Base-by-base conservation (phyloP, 495 filamentous ascomycete genomes). In the Paragyromitra xinjiangensis region DNA sequence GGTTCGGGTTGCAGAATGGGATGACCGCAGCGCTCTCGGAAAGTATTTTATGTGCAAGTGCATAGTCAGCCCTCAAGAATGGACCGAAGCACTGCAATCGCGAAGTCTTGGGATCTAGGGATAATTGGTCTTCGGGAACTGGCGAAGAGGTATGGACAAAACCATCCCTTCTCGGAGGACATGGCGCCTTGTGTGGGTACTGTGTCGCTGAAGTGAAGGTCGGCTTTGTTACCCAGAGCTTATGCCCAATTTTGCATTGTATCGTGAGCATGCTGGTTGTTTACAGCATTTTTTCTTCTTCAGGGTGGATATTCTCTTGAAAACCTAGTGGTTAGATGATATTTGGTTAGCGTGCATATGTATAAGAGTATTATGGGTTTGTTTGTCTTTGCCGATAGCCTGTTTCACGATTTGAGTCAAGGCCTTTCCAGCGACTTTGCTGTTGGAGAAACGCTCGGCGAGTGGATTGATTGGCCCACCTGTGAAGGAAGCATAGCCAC, bases 331-430 rank as follows among this genome's bases (percentile, higher is more conserved):
- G 37, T 37, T 9, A 14, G 9, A 22, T 8, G 3, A 6, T 1
- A 24, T 42, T 53, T 14, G 1, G 48, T 71, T 63, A 63, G 22
- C 12, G 7, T 14, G 34, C 4, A 39, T 5, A 53, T 53, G 7
- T 2, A 14, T 53, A 51, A 11, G 16, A 12, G 14, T 34, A 42
- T 29, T 6, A 12, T 11, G 16, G 22, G 34, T 7, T 9, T 45
- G 8, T n/a, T 48, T 71, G 45, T 83, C 84, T 76, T 85, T 85
- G 62, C 85, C 84, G 68, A 85, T 83, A 6, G 84, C 84, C 62
- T 85, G 84, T 70, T 85, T 84, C 7, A 85, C 77, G 59, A 85
- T 83, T 59, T 85, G 84, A 69, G 84, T 85, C 0, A 85, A 80
- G 53, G 82, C 78, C 44, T 84, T 83, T 62, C 85, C 85, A 65